Conservation (phyloP, 1,284 basidiomycete genomes). For the Schizopora paradoxa region DNA sequence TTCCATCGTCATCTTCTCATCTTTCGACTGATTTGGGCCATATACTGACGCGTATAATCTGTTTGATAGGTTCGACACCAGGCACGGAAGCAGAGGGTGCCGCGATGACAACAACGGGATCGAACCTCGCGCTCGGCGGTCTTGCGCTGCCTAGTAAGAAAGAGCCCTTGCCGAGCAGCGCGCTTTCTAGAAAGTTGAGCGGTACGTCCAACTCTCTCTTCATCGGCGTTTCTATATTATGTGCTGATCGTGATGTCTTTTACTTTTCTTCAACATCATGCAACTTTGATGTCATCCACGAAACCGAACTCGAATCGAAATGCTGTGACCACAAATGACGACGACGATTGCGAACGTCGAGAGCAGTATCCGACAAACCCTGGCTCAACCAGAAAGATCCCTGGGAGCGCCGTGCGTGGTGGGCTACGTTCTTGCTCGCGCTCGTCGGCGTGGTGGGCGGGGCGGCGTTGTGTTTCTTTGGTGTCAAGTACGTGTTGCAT, state of each 20-base stretch:
- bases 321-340: no score
- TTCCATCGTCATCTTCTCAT: no score
- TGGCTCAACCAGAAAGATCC: slow-evolving; percentile 50
- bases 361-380: slow-evolving; percentile 41
- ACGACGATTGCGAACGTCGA: neutral
- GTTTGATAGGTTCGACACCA: no score
- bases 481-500: slow-evolving; percentile 35
- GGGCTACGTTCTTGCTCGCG: slow-evolving; percentile 46
- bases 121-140: slow-evolving; percentile 1
- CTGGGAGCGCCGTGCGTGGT: slow-evolving; percentile 50
- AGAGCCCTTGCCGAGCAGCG: slow-evolving; percentile 16
- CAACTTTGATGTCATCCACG: no score
- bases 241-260: no score
- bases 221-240: neutral
- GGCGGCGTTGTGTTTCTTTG: slow-evolving; percentile 44
- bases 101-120: slow-evolving; percentile 11
- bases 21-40: no score
- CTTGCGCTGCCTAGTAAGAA: slow-evolving; percentile 16
- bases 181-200: slow-evolving; percentile 12
- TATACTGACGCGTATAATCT: no score
- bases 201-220: slow-evolving; percentile 3
- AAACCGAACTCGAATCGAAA: neutral
- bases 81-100: no score
- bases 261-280: no score
- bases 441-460: slow-evolving; percentile 41